Conservation (phyloP, 768 basidiomycete species). For the Leccinellum luteum region DNA sequence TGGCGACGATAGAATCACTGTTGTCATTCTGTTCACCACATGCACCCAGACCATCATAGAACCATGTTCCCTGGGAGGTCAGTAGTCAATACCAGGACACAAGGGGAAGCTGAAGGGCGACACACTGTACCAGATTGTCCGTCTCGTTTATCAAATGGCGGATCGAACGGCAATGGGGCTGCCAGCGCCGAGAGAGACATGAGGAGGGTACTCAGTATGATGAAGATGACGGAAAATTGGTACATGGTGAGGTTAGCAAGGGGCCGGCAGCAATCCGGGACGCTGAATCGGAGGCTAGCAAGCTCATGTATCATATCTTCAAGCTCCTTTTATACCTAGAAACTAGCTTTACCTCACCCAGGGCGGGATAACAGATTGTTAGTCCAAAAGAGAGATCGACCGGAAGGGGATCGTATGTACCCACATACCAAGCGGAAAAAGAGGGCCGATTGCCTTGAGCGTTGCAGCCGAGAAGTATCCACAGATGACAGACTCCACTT, state of each 20-base stretch:
- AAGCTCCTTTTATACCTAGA: constrained; percentile 25
- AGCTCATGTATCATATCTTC: constrained; percentile 5
- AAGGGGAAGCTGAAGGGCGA: not conserved
- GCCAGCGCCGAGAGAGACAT: constrained; percentile 42
- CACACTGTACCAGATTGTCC: constrained; percentile 48
- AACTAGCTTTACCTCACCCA: constrained; percentile 29
- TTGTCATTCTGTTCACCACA: constrained; percentile 54
- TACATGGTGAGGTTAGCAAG: constrained; percentile 15
- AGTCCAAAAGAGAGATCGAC: constrained; percentile 24
- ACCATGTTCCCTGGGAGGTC: constrained; percentile 62
- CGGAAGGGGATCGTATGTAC: constrained; percentile 28
- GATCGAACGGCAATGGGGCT: constrained; percentile 29
- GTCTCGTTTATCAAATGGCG: constrained; percentile 50
- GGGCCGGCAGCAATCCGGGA: not conserved
- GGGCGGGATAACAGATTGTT: constrained; percentile 22
- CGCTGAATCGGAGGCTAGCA: constrained; percentile 4
- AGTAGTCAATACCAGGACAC: constrained; percentile 3
- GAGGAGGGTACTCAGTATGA: constrained; percentile 42
- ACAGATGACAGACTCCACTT: constrained; percentile 6
- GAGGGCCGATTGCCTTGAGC: constrained; percentile 21
- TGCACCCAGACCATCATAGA: constrained; percentile 56
- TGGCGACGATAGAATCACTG: constrained; percentile 59
- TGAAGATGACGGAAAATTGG: constrained; percentile 26
- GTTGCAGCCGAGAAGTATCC: constrained; percentile 18
- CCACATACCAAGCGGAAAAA: constrained; percentile 19